Conservation (phyloP, 257 asterid species). For the Osmanthus fragrans region DNA sequence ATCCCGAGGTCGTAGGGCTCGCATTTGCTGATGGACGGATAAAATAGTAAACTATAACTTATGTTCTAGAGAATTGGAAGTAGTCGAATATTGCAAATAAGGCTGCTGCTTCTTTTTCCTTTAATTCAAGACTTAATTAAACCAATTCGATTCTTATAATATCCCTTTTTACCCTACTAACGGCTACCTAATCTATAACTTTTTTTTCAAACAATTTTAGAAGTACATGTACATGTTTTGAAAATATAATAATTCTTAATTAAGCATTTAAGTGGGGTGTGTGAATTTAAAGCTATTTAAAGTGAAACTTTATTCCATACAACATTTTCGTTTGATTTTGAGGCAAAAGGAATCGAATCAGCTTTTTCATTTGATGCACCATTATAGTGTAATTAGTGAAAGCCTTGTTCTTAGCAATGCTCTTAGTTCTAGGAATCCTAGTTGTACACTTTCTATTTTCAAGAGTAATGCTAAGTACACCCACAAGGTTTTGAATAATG, state of each 20-base stretch:
- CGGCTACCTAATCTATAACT: neutral
- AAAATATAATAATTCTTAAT: neutral
- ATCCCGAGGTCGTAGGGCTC: too few relatives aligned
- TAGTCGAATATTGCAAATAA: too few relatives aligned
- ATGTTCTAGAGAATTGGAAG: too few relatives aligned
- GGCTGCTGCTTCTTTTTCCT: too few relatives aligned
- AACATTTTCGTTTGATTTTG: conserved; percentile 33
- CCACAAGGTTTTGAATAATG: too few relatives aligned
- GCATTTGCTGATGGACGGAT: too few relatives aligned
- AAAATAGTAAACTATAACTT: too few relatives aligned
- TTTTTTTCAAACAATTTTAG: neutral
- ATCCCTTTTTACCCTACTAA: too few relatives aligned
- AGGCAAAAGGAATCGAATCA: conserved; percentile 48
- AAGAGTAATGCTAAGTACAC: too few relatives aligned
- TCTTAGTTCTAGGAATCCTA: conserved; percentile 39
- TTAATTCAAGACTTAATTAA: neutral
- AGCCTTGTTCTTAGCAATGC: conserved; percentile 48
- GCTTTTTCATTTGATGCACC: conserved; percentile 41
- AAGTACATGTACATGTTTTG: neutral
- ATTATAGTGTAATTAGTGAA: conserved; percentile 45
- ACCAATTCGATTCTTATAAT: neutral
- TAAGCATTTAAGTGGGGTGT: neutral
- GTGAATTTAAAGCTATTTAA: conserved; percentile 23
- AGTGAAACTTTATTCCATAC: conserved; percentile 37
- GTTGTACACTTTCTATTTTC: neutral